Conservation (phyloP, 306 rosid genomes). For the Arachis stenosperma region DNA sequence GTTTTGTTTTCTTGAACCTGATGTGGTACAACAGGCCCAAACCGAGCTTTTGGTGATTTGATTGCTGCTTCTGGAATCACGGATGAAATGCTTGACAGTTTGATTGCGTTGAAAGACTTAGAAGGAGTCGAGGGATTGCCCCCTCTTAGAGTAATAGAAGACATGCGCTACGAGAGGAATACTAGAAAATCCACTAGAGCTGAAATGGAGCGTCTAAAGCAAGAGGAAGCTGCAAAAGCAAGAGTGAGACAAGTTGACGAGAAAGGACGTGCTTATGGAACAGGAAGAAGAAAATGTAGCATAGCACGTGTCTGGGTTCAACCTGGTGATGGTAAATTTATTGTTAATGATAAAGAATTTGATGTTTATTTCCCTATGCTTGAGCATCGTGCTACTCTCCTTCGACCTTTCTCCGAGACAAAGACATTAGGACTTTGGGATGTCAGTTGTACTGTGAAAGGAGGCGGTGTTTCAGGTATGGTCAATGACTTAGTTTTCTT, state of each 20-base stretch:
- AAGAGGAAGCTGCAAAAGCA: conserved; percentile 85
- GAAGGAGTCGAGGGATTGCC: conserved; percentile 87
- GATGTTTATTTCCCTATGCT: conserved; percentile 96
- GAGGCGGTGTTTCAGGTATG: conserved; percentile 89
- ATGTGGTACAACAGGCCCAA: conserved; percentile 62
- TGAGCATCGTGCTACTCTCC: conserved; percentile 92
- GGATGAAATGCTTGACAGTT: conserved; percentile 89
- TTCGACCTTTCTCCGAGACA: conserved; percentile 93
- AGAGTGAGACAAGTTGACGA: conserved; percentile 90
- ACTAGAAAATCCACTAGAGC: conserved; percentile 70
- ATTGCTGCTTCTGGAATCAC: conserved; percentile 93
- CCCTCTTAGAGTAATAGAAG: conserved; percentile 74
- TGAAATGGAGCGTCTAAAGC: conserved; percentile 92
- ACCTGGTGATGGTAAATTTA: conserved; percentile 83
- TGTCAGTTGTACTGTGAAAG: conserved; percentile 80
- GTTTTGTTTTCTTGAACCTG: background rate
- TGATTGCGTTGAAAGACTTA: conserved; percentile 85
- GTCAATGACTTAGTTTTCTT: conserved; percentile 15
- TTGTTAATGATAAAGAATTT: conserved; percentile 79
- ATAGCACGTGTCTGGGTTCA: conserved; percentile 94
- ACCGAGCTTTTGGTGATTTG: conserved; percentile 86
- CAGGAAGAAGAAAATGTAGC: conserved; percentile 98
- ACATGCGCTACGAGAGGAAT: conserved; percentile 73
- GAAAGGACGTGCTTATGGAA: conserved; percentile 91
- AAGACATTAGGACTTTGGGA: conserved; percentile 96